Evolutionary conservation across 2,329 filamentous ascomycete species (phyloP).

Genomic region (Phialophora tarda): DNA sequence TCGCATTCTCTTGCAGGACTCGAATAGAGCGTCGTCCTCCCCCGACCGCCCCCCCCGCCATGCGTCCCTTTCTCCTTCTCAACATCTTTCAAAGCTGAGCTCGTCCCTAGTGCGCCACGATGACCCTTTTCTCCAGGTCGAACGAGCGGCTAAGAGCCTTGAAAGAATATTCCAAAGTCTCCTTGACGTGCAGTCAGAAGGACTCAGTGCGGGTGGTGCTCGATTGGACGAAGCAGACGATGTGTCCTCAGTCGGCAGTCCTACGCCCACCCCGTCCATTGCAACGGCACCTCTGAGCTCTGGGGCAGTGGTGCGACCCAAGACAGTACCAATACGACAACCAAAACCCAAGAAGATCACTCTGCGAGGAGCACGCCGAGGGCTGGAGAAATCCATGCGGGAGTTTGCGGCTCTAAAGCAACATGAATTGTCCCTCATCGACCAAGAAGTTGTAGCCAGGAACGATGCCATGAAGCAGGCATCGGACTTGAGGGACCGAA

Average conservation of each 20-base stretch:
- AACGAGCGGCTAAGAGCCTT: constrained; percentile 60
- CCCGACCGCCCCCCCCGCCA: not conserved
- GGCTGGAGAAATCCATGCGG: constrained; percentile 63
- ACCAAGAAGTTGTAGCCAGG: constrained; percentile 53
- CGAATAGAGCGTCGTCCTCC: constrained; percentile 11
- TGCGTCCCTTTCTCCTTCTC: constrained; percentile 3
- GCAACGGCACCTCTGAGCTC: constrained; percentile 37
- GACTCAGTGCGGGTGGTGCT: constrained; percentile 58
- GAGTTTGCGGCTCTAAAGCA: constrained; percentile 62
- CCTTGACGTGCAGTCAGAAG: constrained; percentile 66
- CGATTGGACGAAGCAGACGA: constrained; percentile 49
- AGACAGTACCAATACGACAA: constrained; percentile 49
- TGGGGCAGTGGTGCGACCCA: constrained; percentile 43
- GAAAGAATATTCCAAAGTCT: constrained; percentile 64
- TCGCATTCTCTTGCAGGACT: constrained; percentile 30
- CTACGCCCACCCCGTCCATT: constrained; percentile 50
- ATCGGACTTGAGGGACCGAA: constrained; percentile 58
- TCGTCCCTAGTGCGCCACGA: constrained; percentile 37
- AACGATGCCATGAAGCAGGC: constrained; percentile 57
- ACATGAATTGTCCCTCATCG: constrained; percentile 60
- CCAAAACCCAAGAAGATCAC: constrained; percentile 55
- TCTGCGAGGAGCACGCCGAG: constrained; percentile 59
- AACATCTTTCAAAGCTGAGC: constrained; percentile 20
- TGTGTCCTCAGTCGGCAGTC: constrained; percentile 54
- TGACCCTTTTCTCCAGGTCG: constrained; percentile 56